Evolutionary conservation across 1,139 yeast species (phyloP).

Genomic region (Kazachstania sp.): DNA sequence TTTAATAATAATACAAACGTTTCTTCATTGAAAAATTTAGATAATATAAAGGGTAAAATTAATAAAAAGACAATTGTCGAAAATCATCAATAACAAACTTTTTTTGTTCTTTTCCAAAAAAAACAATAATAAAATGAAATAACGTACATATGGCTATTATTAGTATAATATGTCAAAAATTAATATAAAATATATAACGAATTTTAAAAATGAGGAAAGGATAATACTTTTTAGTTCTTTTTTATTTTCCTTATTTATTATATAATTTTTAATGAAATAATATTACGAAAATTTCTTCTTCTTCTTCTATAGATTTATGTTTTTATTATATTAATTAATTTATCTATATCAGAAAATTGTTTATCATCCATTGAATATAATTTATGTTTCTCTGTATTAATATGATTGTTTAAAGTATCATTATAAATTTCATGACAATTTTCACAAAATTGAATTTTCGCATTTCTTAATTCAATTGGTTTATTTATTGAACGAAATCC

Average conservation of each 20-base stretch:
- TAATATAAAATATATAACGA: too few species aligned
- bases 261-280: neutral
- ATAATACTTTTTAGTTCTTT: too few species aligned
- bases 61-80: neutral
- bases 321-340: neutral
- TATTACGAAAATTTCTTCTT: neutral
- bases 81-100: neutral
- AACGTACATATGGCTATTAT: too few species aligned
- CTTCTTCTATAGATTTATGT: neutral
- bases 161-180: too few species aligned
- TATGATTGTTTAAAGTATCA: conserved; percentile 2
- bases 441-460: conserved; percentile 5
- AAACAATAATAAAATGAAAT: too few species aligned
- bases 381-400: neutral
- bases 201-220: too few species aligned
- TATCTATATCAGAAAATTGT: conserved; percentile 4
- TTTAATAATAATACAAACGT: conserved; percentile 2
- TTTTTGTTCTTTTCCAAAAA: too few species aligned
- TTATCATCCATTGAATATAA: conserved; percentile 1
- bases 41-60: neutral
- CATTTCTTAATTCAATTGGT: neutral
- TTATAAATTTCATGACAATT: conserved; percentile 4
- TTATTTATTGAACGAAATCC: neutral
- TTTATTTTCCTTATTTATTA: too few species aligned
- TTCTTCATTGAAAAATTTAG: neutral